Evolutionary conservation across 2,329 filamentous ascomycete species (phyloP).

Genomic region (Ascochyta lentis): DNA sequence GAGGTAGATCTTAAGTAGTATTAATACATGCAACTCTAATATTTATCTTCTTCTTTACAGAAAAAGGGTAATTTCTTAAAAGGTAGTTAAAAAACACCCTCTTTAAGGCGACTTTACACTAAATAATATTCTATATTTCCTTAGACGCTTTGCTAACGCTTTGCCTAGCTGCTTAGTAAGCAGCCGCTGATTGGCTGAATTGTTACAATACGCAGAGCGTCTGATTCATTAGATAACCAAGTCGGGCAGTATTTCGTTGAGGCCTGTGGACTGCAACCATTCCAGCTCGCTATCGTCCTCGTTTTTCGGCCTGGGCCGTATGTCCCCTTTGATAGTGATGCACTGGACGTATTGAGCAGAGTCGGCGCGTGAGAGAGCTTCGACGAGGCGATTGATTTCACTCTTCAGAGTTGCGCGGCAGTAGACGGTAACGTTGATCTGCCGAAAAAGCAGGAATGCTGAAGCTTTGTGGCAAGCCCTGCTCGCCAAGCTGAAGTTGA

Average conservation of each 20-base stretch:
- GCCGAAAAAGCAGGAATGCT: constrained; percentile 21
- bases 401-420: constrained; percentile 16
- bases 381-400: constrained; percentile 18
- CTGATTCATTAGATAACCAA: too few relatives aligned
- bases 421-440: constrained; percentile 18
- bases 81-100: too few relatives aligned
- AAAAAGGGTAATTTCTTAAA: too few relatives aligned
- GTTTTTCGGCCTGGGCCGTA: constrained; percentile 14
- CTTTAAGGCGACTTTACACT: too few relatives aligned
- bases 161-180: too few relatives aligned
- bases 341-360: constrained; percentile 23
- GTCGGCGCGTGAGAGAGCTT: constrained; percentile 22
- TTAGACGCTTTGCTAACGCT: too few relatives aligned
- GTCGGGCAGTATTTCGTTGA: constrained; percentile 24
- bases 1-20: too few relatives aligned
- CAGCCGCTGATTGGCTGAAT: too few relatives aligned
- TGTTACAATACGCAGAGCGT: too few relatives aligned
- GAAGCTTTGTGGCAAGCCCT: constrained; percentile 25
- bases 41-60: too few relatives aligned
- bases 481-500: constrained; percentile 23
- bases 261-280: constrained; percentile 9
- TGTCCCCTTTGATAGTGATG: constrained; percentile 26
- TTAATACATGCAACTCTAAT: too few relatives aligned
- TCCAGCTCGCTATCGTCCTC: neutral
- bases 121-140: too few relatives aligned